phyloP scores from a whole-genome alignment of 495 filamentous ascomycete genomes.

The Daldinia decipiens region DNA sequence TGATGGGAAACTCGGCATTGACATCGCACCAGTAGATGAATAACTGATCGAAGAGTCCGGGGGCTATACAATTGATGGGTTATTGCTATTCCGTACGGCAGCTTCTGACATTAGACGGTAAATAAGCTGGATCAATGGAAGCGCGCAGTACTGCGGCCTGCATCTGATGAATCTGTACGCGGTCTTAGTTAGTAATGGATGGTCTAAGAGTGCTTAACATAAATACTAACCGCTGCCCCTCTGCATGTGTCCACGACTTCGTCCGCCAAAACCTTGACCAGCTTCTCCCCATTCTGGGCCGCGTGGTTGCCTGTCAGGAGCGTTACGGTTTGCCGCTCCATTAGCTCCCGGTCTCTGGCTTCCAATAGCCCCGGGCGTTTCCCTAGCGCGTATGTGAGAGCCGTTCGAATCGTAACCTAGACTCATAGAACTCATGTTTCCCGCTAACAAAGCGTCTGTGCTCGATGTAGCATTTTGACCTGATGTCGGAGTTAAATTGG shows the following conservation, averaged over 20 bases:
- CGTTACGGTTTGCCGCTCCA: slow-evolving; percentile 69
- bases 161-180: slow-evolving; percentile 50
- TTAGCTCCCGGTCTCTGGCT: slow-evolving; percentile 82
- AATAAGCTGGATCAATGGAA: slow-evolving; percentile 38
- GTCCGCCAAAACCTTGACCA: slow-evolving; percentile 71
- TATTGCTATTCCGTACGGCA: neutral
- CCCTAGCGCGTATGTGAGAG: slow-evolving; percentile 51
- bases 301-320: slow-evolving; percentile 83
- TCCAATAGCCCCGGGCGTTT: slow-evolving; percentile 78
- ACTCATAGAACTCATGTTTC: slow-evolving; percentile 66
- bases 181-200: slow-evolving; percentile 23
- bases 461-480: slow-evolving; percentile 65
- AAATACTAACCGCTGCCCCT: slow-evolving; percentile 74
- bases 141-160: slow-evolving; percentile 45
- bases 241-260: slow-evolving; percentile 79
- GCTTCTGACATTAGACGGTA: neutral
- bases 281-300: slow-evolving; percentile 78
- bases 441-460: slow-evolving; percentile 67
- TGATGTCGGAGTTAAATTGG: slow-evolving; percentile 79
- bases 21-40: neutral
- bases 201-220: slow-evolving; percentile 1
- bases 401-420: slow-evolving; percentile 68
- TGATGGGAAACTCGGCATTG: neutral
- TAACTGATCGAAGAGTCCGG: neutral
- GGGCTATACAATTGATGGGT: neutral